Conservation (phyloP, 352 stramenopile genomes). For the Phytophthora rubi region DNA sequence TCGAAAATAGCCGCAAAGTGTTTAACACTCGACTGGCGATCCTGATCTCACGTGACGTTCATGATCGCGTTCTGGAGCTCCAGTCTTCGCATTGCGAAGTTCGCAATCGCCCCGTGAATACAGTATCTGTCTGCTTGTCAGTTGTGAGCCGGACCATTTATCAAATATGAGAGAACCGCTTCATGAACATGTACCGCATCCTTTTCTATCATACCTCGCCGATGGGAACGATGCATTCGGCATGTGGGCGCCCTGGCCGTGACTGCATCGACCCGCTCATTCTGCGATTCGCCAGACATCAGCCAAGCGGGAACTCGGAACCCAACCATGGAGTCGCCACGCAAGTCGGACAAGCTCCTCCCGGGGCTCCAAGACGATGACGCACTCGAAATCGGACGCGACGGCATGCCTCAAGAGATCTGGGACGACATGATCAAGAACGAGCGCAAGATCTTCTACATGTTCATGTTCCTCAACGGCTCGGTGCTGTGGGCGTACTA, state of each 20-base stretch:
- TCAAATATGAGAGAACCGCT: neutral
- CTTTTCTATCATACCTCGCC: conserved; percentile 17
- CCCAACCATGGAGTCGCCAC: conserved; percentile 32
- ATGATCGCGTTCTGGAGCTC: neutral
- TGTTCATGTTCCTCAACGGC: conserved; percentile 75
- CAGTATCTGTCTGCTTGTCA: neutral
- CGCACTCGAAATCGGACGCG: conserved; percentile 29
- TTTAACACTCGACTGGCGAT: neutral
- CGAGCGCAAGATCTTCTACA: conserved; percentile 62
- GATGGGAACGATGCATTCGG: conserved; percentile 4
- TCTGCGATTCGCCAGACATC: conserved; percentile 25
- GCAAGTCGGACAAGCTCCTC: conserved; percentile 54
- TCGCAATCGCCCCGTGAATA: neutral
- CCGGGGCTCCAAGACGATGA: conserved; percentile 24
- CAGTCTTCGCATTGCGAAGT: no score
- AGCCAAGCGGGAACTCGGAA: neutral
- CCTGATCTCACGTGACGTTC: neutral
- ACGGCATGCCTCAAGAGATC: conserved; percentile 65
- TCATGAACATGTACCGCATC: neutral
- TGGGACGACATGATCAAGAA: conserved; percentile 64
- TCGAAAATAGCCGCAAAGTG: no score
- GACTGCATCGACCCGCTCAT: conserved; percentile 13
- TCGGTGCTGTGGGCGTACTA: conserved; percentile 81
- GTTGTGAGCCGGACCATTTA: conserved; percentile 16
- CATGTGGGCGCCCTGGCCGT: neutral